Evolutionary conservation across 192 early-diverging fungal genomes (phyloP), one percentile per base, ranked within the genome.

Genomic region (Lobosporangium transversale): DNA sequence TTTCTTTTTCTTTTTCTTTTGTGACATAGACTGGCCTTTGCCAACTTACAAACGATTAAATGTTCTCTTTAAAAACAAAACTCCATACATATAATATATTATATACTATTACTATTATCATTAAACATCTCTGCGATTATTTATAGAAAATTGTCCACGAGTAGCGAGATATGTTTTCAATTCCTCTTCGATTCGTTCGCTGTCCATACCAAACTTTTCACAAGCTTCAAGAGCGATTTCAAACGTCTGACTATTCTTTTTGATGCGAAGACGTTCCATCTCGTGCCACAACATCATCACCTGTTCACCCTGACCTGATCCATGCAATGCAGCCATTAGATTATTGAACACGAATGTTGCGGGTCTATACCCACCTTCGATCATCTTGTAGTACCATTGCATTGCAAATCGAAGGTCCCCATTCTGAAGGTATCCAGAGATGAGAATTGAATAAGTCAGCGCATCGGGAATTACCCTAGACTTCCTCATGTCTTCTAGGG

Each of bases 311-410:
- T 76, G 58, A 12, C 73, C 73, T 4, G 73, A 66, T 43, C 63
- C 65, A 44, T 76, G 64, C 14, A 76, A 32, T 2, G 73, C 73
- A 1, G 73, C 64, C 73, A 76, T 76, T 15, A 76, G 48, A 37
- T 76, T 76, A 24, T 76, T 76, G 47, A 67, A 15, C 20, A 76
- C 32, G 31, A 56, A 58, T 0, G 64, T 55, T 0, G 73, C 58
- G 2, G 73, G 73, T 0, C 21, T 43, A 21, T 49, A 47, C 9
- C 65, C 53, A 27, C 58, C 45, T 0, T 76, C 64, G 12, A 76
- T 40, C 65, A 76, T 67, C 21, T 62, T 76, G 48, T 62, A 76
- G 20, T 76, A 76, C 73, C 73, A 76, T 14, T 76, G 64, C 73
- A 76, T 76, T 2, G 73, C 51, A 26, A 57, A 76, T 17, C 73